Conservation (phyloP, 768 basidiomycete genomes). For the Chiua virens region DNA sequence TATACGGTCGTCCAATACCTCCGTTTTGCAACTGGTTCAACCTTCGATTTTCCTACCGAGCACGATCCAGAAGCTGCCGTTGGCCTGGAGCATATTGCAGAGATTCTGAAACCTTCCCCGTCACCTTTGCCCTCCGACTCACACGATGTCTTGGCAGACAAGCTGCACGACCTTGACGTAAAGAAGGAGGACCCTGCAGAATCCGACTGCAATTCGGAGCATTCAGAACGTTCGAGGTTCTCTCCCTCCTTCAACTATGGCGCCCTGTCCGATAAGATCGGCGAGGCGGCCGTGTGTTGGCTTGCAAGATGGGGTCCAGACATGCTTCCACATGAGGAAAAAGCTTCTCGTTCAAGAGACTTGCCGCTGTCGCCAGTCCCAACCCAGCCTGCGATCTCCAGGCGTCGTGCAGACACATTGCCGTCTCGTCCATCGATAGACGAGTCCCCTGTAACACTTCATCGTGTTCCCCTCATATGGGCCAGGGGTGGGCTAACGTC, state of each 20-base stretch:
- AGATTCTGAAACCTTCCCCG: conserved; percentile 40
- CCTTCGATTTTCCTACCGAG: conserved; percentile 45
- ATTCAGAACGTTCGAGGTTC: conserved; percentile 12
- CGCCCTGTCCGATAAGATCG: conserved; percentile 87
- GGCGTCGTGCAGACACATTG: conserved; percentile 32
- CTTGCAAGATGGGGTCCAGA: conserved; percentile 83
- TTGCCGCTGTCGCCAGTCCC: conserved; percentile 13
- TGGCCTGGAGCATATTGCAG: conserved; percentile 69
- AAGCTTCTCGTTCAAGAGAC: conserved; percentile 17
- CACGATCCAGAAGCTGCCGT: conserved; percentile 60
- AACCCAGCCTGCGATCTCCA: conserved; percentile 13
- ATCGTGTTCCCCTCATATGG: conserved; percentile 60
- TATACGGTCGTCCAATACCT: conserved; percentile 76
- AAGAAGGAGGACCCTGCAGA: conserved; percentile 39
- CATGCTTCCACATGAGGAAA: conserved; percentile 66
- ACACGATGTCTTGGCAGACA: conserved; percentile 28
- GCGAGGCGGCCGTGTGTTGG: conserved; percentile 88
- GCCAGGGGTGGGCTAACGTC: conserved; percentile 71
- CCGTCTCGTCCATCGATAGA: conserved; percentile 21
- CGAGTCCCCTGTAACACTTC: conserved; percentile 9
- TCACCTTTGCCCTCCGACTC: conserved; percentile 12
- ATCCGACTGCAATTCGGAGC: conserved; percentile 31
- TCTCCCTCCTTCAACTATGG: conserved; percentile 70
- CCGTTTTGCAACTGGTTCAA: conserved; percentile 75
- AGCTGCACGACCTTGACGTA: conserved; percentile 31